Percentiles rank a stretch among this genome's conserved stretches.
Evolutionary conservation across 345 rosid species (phyloP).

Genomic region (Toxicodendron radicans): DNA sequence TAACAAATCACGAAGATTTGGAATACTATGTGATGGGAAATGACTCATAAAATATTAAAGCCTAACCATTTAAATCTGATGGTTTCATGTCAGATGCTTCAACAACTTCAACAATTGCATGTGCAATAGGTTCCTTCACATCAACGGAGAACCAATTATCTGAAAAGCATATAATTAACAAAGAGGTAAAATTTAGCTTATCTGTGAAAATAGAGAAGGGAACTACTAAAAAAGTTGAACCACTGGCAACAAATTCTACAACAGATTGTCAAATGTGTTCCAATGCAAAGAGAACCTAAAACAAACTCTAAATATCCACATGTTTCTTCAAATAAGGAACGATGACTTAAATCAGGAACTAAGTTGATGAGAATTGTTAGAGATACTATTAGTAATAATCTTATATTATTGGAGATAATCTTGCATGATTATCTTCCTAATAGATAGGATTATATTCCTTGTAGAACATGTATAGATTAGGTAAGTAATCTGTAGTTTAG

Average conservation of each 20-base stretch:
- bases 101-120: slow-evolving; percentile 73
- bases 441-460: too few species aligned
- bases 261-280: neutral
- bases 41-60: slow-evolving; percentile 7
- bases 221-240: neutral
- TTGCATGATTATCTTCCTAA: too few species aligned
- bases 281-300: neutral
- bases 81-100: slow-evolving; percentile 87
- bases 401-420: too few species aligned
- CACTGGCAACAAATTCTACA: neutral
- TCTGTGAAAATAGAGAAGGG: neutral
- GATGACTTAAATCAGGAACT: neutral
- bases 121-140: slow-evolving; percentile 77
- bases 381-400: too few species aligned
- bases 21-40: neutral
- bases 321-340: neutral
- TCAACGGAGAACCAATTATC: slow-evolving; percentile 81
- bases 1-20: neutral
- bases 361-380: too few species aligned
- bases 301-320: neutral
- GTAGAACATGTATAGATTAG: too few species aligned
- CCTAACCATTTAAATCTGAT: slow-evolving; percentile 79
- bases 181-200: slow-evolving; percentile 3
- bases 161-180: slow-evolving; percentile 34
- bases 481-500: too few species aligned